These are phyloP conservation scores for Entelexis sorbosivorans DNA, from an alignment of 1,139 yeast species.

Conservation along the genomic window DNA sequence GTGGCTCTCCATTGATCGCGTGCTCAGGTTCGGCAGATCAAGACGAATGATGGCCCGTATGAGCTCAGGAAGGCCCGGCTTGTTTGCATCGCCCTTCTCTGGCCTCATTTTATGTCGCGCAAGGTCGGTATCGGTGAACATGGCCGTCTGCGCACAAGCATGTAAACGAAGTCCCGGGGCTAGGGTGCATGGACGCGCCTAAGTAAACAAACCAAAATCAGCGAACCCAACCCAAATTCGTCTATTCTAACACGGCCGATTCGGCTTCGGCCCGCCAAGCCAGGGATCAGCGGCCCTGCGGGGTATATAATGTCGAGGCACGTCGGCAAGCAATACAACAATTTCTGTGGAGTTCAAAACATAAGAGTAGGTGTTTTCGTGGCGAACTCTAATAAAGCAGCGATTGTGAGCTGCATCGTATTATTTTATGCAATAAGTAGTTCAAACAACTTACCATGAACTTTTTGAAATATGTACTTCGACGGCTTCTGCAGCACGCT, in stretches of 20 bases:
- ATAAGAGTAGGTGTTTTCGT: no score
- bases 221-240: background rate
- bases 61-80: background rate
- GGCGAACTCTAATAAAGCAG: no score
- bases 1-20: background rate
- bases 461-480: no score
- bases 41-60: background rate
- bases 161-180: constrained; percentile 1
- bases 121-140: background rate
- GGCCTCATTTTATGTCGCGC: background rate
- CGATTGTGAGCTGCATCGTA: no score
- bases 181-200: background rate
- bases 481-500: no score
- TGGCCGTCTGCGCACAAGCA: background rate
- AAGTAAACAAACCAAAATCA: constrained; percentile 2
- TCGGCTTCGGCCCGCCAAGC: background rate
- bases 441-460: no score
- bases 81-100: background rate
- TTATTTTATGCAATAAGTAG: no score
- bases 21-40: background rate
- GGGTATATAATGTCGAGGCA: background rate
- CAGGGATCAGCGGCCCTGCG: background rate
- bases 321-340: background rate
- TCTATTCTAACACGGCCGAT: background rate
- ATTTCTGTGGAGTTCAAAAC: background rate